Evolutionary conservation across 2,329 filamentous ascomycete genomes (phyloP).

Genomic region (Verticillium zaregamsianum): DNA sequence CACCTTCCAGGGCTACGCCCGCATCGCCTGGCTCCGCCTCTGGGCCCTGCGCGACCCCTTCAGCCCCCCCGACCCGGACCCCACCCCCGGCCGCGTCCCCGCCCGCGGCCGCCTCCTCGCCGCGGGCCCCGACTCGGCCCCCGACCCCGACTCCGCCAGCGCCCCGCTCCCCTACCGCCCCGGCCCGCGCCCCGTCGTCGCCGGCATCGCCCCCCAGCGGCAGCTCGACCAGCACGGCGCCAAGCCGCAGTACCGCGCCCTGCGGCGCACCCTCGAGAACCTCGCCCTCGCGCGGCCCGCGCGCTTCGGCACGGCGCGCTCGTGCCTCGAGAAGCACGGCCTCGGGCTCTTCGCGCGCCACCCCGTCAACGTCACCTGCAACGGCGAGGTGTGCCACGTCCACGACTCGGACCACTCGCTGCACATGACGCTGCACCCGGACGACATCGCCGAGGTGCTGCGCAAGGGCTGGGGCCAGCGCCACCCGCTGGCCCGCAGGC

Average conservation of each 20-base stretch:
- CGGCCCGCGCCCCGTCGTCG: constrained; percentile 62
- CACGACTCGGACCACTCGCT: constrained; percentile 73
- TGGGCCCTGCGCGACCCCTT: constrained; percentile 71
- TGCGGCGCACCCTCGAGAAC: constrained; percentile 48
- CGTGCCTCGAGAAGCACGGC: constrained; percentile 79
- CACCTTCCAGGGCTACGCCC: constrained; percentile 68
- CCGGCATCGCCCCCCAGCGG: constrained; percentile 76
- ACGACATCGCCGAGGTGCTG: constrained; percentile 69
- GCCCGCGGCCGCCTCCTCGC: constrained; percentile 53
- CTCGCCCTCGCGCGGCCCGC: constrained; percentile 43
- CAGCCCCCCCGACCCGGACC: constrained; percentile 42
- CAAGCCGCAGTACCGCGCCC: constrained; percentile 45
- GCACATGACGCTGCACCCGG: constrained; percentile 76
- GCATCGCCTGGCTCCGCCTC: constrained; percentile 67
- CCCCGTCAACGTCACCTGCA: constrained; percentile 65
- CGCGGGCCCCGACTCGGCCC: constrained; percentile 53
- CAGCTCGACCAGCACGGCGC: constrained; percentile 67
- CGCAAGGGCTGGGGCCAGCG: constrained; percentile 76
- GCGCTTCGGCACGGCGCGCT: constrained; percentile 58
- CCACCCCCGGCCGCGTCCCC: constrained; percentile 43
- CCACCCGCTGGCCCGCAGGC: constrained; percentile 60
- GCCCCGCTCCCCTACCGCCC: constrained; percentile 54
- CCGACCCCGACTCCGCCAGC: constrained; percentile 61
- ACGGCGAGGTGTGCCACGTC: constrained; percentile 79
- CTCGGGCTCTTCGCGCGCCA: constrained; percentile 67